These are phyloP conservation scores for Fusarium subtropicale DNA, from an alignment of 2,329 filamentous ascomycete species.

Conservation along the genomic window DNA sequence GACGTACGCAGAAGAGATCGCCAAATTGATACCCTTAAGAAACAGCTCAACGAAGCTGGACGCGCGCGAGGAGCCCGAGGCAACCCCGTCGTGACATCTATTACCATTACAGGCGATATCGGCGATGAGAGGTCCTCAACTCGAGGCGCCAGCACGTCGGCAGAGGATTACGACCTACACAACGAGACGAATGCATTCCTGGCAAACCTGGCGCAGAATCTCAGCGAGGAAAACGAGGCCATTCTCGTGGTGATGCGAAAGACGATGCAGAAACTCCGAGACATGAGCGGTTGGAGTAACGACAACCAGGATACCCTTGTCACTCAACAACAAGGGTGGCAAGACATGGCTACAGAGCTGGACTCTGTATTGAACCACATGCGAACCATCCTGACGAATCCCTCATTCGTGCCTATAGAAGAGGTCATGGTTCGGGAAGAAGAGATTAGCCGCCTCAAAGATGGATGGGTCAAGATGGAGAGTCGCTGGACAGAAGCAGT, in stretches of 20 bases:
- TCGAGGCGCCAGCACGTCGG: conserved; percentile 38
- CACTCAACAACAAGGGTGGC: conserved; percentile 55
- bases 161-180: conserved; percentile 74
- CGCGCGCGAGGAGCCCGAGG: conserved; percentile 69
- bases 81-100: conserved; percentile 66
- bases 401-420: conserved; percentile 94
- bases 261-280: conserved; percentile 77
- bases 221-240: conserved; percentile 93
- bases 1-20: conserved; percentile 91
- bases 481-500: conserved; percentile 89
- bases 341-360: conserved; percentile 81
- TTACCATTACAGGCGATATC: conserved; percentile 67
- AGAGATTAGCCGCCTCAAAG: conserved; percentile 84
- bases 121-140: conserved; percentile 58
- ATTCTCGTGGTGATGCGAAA: conserved; percentile 78
- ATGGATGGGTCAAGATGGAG: conserved; percentile 96
- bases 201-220: conserved; percentile 81
- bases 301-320: conserved; percentile 50
- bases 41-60: conserved; percentile 79
- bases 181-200: conserved; percentile 93
- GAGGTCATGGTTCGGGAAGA: conserved; percentile 94
- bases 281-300: conserved; percentile 70
- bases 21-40: conserved; percentile 89
- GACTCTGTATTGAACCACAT: conserved; percentile 84
- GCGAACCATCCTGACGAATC: conserved; percentile 87